Evolutionary conservation across 2,329 filamentous ascomycete species (phyloP), one percentile per base, ranked within the genome.

Genomic region (Aspergillus calidoustus): DNA sequence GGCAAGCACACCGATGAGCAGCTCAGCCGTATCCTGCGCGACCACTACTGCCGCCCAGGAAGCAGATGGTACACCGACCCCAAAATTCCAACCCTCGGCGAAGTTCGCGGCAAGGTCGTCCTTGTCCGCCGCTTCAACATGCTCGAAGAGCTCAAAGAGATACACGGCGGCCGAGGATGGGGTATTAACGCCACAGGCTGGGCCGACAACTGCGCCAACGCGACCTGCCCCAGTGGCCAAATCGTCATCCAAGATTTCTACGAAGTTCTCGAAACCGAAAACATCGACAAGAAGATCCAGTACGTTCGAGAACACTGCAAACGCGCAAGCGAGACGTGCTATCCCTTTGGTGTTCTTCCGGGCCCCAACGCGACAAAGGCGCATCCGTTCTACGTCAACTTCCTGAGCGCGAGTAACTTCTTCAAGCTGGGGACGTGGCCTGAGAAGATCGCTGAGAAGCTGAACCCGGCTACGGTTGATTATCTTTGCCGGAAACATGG

Each of bases 221-320:
- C 91, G 59, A 82, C 82, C 38, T 87, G 86, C 53, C 86, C 86
- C 8, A 88, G 88, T 69, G 92, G 91, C 3, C 82, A 88, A 65
- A 87, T 97, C 62, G 89, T 91, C 66, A 89, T 98, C 47, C 95
- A 98, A 80, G 95, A 98, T 80, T 97, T 94, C 77, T 98, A 96
- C 82, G 92, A 96, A 72, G 88, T 99, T 38, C 80, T 89, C 50
- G 87, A 92, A 76, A 87, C 86, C 23, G 81, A 86, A 62, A 90
- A 89, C 69, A 94, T 98, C 62, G 83, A 89, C 43, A 87, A 89
- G 77, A 99, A 98, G 83, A 90, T 96, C 62, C 78, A 83, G 47
- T 89, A 89, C 70, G 87, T 87, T 57, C 88, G 85, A 62, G 88
- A 89, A 25, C 93, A 97, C 69, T 86, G 97, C 51, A 88, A 90